Conservation (phyloP, 78 protist species). For the Guillardia theta region DNA sequence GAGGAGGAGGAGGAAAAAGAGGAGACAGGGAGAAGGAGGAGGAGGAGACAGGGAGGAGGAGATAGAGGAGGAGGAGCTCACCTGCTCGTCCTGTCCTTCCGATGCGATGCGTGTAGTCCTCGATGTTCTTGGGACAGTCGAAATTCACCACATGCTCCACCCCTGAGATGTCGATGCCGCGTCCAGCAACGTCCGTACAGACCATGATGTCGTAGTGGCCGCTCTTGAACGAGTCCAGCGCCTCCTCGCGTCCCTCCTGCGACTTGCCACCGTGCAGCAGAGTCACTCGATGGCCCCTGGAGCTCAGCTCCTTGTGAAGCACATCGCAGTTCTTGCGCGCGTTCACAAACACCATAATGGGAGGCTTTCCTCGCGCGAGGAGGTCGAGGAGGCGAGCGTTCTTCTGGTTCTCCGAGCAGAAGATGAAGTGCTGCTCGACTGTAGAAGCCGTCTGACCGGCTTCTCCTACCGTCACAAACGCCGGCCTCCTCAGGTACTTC, state of each 20-base stretch:
- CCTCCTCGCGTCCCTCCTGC: conserved; percentile 27
- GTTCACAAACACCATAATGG: conserved; percentile 3
- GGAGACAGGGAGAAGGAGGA: background rate
- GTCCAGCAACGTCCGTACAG: conserved; percentile 84
- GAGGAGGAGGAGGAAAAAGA: too few relatives aligned
- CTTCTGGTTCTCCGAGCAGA: conserved; percentile 36
- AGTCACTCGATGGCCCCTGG: background rate
- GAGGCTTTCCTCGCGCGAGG: background rate
- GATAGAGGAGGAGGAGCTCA: background rate
- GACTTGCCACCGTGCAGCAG: conserved; percentile 20
- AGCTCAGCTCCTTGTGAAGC: background rate
- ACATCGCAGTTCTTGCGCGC: conserved; percentile 10
- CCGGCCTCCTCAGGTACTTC: conserved; percentile 1
- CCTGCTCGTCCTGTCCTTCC: conserved; percentile 70
- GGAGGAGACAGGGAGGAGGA: background rate
- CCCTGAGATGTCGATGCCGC: conserved; percentile 65
- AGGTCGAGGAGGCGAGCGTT: background rate
- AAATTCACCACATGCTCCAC: conserved; percentile 69
- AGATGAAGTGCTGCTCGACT: background rate
- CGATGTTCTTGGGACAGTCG: conserved; percentile 57
- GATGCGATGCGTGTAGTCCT: conserved; percentile 71
- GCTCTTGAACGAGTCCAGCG: conserved; percentile 61
- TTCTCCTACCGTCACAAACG: background rate
- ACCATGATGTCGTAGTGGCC: conserved; percentile 66
- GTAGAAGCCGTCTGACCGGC: background rate